Base-by-base conservation (phyloP, 2,329 filamentous ascomycete genomes). In the Talaromyces sp. region DNA sequence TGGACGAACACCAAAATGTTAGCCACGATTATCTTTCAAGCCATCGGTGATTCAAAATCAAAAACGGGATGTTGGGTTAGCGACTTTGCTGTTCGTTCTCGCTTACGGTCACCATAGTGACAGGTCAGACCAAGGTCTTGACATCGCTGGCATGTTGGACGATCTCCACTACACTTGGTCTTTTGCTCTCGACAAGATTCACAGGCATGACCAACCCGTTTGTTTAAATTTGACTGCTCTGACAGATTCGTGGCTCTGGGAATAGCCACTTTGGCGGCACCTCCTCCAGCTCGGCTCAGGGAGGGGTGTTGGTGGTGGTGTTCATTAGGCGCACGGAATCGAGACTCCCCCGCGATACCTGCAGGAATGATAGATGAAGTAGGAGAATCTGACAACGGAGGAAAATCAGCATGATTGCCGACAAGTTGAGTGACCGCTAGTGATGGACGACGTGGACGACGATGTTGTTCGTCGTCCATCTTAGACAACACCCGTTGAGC, bases 161-260 rank as follows among this genome's bases (percentile, higher is more conserved):
- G 76, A 69, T 81, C 77, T 7, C 79, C 79, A 67, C 75, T 78
- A 71, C 79, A 82, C 71, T 81, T 82, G 63, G 78, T 79, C 69
- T 82, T 81, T 60, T 79, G 75, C 48, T 79, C 76, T 11, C 79
- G 77, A 67, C 79, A 82, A 62, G 77, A 77, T 68, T 82, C 79
- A 64, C 79, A 82, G 5, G 79, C 79, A 39, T 73, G 74, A 64
- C 75, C 75, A 47, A 76, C 74, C 37, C 76, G 74, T 61, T 73
- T 63, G 41, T 56, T 63, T 63, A 50, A 35, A 41, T 41, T 63
- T 31, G 64, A 60, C 45, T 54, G 61, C 54, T 66, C 64, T 45
- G 39, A 31, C 6, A 48, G 48, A 35, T 39, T 62, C 14, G 64
- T 14, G 14, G 47, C 64, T 31, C 64, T 60, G 22, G 64, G 64